Base-by-base conservation (phyloP, 2,329 filamentous ascomycete genomes). In the Aspergillus sp. region DNA sequence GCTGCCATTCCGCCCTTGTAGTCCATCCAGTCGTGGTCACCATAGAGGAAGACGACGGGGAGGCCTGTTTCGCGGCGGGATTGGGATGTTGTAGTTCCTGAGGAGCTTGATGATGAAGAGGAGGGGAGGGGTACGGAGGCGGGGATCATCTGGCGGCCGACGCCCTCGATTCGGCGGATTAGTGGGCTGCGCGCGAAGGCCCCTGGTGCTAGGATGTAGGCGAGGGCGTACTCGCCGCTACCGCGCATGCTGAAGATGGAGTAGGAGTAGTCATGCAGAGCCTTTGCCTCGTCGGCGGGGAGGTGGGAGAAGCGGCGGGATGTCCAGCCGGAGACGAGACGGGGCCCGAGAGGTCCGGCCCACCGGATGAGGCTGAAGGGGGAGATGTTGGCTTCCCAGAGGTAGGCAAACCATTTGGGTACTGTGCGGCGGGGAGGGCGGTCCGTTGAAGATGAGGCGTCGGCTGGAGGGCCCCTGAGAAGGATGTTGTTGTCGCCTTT, bases 11-110 rank as follows among this genome's bases (percentile, higher is more conserved):
- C 95, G 30, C 93, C 95, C 0, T 88, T 87, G 8, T 95, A 89
- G 68, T 99, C 95, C 95, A 99, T 99, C 95, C 95, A 99, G 81
- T 99, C 95, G 72, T 95, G 89, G 71, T 98, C 93, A 65, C 95
- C 95, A 74, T 99, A 99, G 91, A 98, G 93, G 74, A 99, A 86
- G 8, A 98, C 85, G 34, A 98, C 82, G 0, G 95, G 94, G 54
- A 93, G 83, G 1, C 93, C 93, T 0, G 84, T 90, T 68, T 88
- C 86, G 65, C 47, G 19, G 67, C 57, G 45, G 63, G 64, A 8
- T 4, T 41, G 22, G 4, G 30, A 19, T 4, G 23, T 45, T 9
- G 51, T 34, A 23, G 62, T 45, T 13, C 65, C 47, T 50, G 59
- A 30, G 9, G 59, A 13, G 19, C 62, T 76, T 67, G 65, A 76